phyloP scores from a whole-genome alignment of 768 basidiomycete species.

The Pulveroboletus frians region DNA sequence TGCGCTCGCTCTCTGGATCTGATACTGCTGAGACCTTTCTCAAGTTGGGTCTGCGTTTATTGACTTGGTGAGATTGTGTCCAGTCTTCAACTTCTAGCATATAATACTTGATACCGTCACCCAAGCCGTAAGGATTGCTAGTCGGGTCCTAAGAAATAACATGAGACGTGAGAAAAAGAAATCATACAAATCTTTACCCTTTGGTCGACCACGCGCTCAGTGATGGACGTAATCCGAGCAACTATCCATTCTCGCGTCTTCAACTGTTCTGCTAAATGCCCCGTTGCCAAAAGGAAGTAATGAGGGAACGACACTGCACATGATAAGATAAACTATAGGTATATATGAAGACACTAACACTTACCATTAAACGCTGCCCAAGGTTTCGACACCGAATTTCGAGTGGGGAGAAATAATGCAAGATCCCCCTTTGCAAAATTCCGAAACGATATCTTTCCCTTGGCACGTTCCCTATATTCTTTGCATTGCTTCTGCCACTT shows the following conservation, averaged over 20 bases:
- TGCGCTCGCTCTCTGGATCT: conserved; percentile 38
- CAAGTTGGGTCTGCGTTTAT: conserved; percentile 52
- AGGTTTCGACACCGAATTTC: conserved; percentile 87
- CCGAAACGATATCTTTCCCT: conserved; percentile 93
- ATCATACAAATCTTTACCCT: conserved; percentile 40
- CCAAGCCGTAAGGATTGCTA: conserved; percentile 85
- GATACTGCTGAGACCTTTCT: conserved; percentile 43
- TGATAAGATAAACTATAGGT: neutral
- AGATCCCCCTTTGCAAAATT: conserved; percentile 95
- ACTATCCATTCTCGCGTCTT: conserved; percentile 94
- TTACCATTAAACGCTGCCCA: conserved; percentile 99
- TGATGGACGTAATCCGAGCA: conserved; percentile 82
- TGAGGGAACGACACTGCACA: conserved; percentile 87
- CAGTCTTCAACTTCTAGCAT: conserved; percentile 93
- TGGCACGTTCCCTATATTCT: conserved; percentile 91
- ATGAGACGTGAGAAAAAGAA: neutral
- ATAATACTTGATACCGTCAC: conserved; percentile 87
- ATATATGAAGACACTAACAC: conserved; percentile 27
- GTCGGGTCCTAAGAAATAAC: conserved; percentile 54
- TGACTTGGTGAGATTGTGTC: conserved; percentile 65
- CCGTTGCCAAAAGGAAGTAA: conserved; percentile 89
- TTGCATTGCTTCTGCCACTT: conserved; percentile 99
- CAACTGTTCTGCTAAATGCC: conserved; percentile 81
- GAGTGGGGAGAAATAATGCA: conserved; percentile 91
- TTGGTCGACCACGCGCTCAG: conserved; percentile 78